A percentile compares a stretch with the other conserved stretches of the same genome.
phyloP scores from a whole-genome alignment of 2,329 filamentous ascomycete genomes.

The Aureobasidium vineae region DNA sequence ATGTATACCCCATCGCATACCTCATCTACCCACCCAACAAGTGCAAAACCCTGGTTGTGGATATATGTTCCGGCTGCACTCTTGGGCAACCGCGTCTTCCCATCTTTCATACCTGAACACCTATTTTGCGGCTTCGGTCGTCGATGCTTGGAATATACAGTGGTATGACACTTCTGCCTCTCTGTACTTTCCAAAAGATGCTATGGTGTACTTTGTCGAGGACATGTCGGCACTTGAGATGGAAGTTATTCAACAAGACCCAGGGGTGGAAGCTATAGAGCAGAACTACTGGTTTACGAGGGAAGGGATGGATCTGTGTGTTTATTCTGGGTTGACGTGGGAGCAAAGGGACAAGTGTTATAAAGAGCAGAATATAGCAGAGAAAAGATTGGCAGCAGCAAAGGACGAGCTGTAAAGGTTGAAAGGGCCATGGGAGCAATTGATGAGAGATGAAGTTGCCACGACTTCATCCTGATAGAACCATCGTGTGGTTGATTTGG shows the following conservation, averaged over 20 bases:
- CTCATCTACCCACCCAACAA: no score
- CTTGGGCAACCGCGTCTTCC: no score
- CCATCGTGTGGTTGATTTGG: neutral
- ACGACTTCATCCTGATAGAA: neutral
- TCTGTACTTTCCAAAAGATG: no score
- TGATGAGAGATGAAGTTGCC: neutral
- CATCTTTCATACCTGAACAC: no score
- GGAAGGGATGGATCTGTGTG: neutral
- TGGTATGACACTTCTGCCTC: no score
- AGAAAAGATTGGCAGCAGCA: neutral
- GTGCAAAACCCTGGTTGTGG: no score
- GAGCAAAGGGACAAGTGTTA: neutral
- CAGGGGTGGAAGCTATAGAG: neutral
- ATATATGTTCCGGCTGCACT: no score
- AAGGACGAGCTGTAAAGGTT: neutral
- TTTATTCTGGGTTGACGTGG: neutral
- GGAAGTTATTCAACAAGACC: neutral
- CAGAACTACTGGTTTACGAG: neutral
- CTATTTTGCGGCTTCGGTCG: no score
- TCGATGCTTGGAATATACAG: no score
- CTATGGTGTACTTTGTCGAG: no score
- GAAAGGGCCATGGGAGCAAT: neutral
- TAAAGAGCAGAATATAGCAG: neutral
- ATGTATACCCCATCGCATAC: no score
- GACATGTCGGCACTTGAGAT: no score